Evolutionary conservation across 371 early-diverging fungal genomes (phyloP), one percentile per base, ranked within the genome.

Genomic region (Amoeboaphelidium occidentale): DNA sequence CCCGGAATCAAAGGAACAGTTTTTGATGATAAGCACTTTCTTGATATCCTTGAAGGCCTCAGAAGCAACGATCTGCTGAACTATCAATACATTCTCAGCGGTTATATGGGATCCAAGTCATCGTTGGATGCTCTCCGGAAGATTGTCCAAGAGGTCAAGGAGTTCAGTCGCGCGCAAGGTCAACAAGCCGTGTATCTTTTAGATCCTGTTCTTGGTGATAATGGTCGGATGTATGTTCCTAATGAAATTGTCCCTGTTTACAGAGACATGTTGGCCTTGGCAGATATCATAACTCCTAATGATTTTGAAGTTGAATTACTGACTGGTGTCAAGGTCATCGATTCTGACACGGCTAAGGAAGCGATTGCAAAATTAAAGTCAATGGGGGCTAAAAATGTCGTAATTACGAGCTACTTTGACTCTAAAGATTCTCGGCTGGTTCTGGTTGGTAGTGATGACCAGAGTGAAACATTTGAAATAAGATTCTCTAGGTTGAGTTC

Each of bases 201-300:
- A 51, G 93, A 92, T 62, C 84, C 91, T 1, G 93, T 92, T 1
- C 75, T 92, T 69, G 93, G 93, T 22, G 93, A 92, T 61, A 69
- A 81, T 56, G 83, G 79, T 4, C 58, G 67, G 12, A 58, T 92
- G 12, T 90, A 92, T 59, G 86, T 90, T 27, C 73, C 81, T 0
- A 55, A 66, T 24, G 86, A 81, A 43, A 71, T 83, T 22, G 68
- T 90, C 2, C 75, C 74, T 1, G 55, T 85, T 17, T 92, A 92
- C 63, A 69, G 74, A 43, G 58, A 72, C 25, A 54, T 63, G 3
- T 61, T 84, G 45, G 61, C 72, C 53, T 70, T 76, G 21, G 81
- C 85, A 12, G 67, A 78, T 48, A 62, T 85, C 21, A 63, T 85
- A 17, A 84, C 85, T n/a, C 93, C 93, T 0, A 92, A 92, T 60